Evolutionary conservation across 148 eudicot genomes (phyloP).

Genomic region (Fagopyrum homotropicum): DNA sequence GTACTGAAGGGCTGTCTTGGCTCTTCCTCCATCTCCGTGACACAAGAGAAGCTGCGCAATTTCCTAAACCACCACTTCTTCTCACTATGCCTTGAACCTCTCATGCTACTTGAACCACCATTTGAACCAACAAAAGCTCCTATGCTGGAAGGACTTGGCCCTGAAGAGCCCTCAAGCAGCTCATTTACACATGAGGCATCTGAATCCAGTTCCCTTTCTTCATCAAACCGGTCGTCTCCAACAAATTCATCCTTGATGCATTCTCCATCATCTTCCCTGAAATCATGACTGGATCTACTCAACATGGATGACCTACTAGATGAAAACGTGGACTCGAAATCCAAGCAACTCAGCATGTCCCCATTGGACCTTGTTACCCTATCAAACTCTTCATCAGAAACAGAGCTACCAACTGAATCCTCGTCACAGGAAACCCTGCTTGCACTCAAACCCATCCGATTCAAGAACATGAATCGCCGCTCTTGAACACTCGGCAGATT

Average conservation of each 20-base stretch:
- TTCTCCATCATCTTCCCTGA: conserved; percentile 21
- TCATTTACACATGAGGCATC: conserved; percentile 14
- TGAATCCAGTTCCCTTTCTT: conserved; percentile 12
- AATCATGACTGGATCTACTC: conserved; percentile 30
- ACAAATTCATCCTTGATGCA: conserved; percentile 19
- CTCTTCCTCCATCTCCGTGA: conserved; percentile 18
- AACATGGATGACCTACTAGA: conserved; percentile 43
- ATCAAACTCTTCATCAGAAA: conserved; percentile 19
- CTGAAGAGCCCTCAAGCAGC: conserved; percentile 20
- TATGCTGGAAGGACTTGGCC: conserved; percentile 27
- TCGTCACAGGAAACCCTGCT: conserved; percentile 18
- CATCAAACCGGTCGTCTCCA: conserved; percentile 8
- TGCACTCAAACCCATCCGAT: conserved; percentile 23
- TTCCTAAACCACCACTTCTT: conserved; percentile 54
- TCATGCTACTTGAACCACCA: conserved; percentile 17
- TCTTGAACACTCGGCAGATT: conserved; percentile 9
- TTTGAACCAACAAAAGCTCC: conserved; percentile 17
- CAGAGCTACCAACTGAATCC: conserved; percentile 21
- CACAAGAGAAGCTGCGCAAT: conserved; percentile 45
- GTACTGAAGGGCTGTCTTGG: conserved; percentile 23
- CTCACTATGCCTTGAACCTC: conserved; percentile 25
- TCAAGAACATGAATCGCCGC: conserved; percentile 3
- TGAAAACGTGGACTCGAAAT: conserved; percentile 33
- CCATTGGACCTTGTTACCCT: conserved; percentile 36
- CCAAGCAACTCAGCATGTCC: conserved; percentile 25